Percentiles rank a stretch among this genome's conserved stretches.
These are phyloP conservation scores for Wickerhamomyces bisporus DNA, from an alignment of 805 yeast species.

Conservation along the genomic window DNA sequence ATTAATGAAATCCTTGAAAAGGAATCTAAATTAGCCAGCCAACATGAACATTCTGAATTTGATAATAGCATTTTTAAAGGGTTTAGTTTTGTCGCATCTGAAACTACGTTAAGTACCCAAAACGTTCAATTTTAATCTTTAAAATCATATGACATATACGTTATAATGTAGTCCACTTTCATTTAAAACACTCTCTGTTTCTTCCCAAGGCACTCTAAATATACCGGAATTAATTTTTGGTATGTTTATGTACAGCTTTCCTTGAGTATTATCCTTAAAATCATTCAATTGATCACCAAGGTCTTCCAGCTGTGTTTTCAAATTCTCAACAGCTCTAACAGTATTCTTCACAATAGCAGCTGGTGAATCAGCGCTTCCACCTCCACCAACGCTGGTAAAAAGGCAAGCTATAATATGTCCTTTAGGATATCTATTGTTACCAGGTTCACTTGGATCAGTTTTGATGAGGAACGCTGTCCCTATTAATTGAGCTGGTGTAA, in stretches of 20 bases:
- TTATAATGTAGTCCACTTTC: slow-evolving; percentile 30
- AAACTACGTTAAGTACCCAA: slow-evolving; percentile 28
- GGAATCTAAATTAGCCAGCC: neutral
- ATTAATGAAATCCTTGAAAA: slow-evolving; percentile 44
- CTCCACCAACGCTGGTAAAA: slow-evolving; percentile 62
- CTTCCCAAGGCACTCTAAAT: slow-evolving; percentile 73
- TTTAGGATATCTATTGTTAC: slow-evolving; percentile 23
- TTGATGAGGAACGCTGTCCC: slow-evolving; percentile 52
- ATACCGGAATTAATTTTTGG: slow-evolving; percentile 81
- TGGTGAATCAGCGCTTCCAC: slow-evolving; percentile 35
- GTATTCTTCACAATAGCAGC: slow-evolving; percentile 49
- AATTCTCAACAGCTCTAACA: slow-evolving; percentile 39
- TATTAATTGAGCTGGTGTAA: slow-evolving; percentile 31
- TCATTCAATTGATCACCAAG: neutral
- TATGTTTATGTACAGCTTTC: slow-evolving; percentile 41
- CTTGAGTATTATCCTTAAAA: slow-evolving; percentile 2
- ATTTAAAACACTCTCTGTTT: slow-evolving; percentile 51
- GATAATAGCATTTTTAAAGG: slow-evolving; percentile 32
- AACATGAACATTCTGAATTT: neutral
- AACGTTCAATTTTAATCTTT: slow-evolving; percentile 4
- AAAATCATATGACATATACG: slow-evolving; percentile 40
- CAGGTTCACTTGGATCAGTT: slow-evolving; percentile 27
- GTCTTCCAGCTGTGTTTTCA: slow-evolving; percentile 32
- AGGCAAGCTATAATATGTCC: slow-evolving; percentile 48
- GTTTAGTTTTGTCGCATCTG: slow-evolving; percentile 40